Conservation (phyloP, 2,329 filamentous ascomycete genomes). For the Penicillium polonicum region DNA sequence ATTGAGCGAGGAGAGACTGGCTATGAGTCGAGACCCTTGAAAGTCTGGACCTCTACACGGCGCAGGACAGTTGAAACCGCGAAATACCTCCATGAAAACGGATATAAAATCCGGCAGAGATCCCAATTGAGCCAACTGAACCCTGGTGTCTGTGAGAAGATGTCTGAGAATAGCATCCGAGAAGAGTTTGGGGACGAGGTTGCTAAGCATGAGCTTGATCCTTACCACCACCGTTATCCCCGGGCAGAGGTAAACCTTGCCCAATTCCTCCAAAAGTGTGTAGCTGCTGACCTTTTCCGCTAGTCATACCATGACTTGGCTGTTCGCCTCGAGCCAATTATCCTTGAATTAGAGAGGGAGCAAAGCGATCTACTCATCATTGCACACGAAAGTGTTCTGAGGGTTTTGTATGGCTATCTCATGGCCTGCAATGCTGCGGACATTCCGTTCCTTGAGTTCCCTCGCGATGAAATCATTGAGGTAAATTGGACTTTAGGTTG, state of each 20-base stretch:
- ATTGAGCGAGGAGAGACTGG: conserved; percentile 66
- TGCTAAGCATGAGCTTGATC: conserved; percentile 86
- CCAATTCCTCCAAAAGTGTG: background rate
- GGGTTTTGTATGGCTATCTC: conserved; percentile 93
- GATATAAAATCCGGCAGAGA: conserved; percentile 84
- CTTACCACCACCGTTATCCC: conserved; percentile 95
- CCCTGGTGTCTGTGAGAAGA: conserved; percentile 90
- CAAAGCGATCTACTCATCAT: conserved; percentile 98
- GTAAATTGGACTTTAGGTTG: conserved; percentile 40
- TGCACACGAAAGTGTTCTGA: conserved; percentile 94
- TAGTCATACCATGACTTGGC: conserved; percentile 97
- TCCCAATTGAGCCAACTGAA: conserved; percentile 98
- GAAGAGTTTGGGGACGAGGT: conserved; percentile 86
- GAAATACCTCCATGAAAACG: conserved; percentile 72
- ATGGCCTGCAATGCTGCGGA: conserved; percentile 98
- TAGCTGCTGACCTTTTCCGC: background rate
- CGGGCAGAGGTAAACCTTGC: conserved; percentile 71
- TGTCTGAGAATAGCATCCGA: conserved; percentile 79
- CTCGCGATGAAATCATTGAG: conserved; percentile 96
- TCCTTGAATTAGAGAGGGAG: conserved; percentile 93
- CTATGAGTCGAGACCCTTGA: conserved; percentile 72
- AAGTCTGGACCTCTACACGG: conserved; percentile 92
- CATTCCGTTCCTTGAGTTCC: conserved; percentile 90
- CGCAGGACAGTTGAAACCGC: conserved; percentile 88
- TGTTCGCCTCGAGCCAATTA: conserved; percentile 96